These are phyloP conservation scores for Nakazawaea ernobii DNA, from an alignment of 805 yeast genomes.

Conservation along the genomic window DNA sequence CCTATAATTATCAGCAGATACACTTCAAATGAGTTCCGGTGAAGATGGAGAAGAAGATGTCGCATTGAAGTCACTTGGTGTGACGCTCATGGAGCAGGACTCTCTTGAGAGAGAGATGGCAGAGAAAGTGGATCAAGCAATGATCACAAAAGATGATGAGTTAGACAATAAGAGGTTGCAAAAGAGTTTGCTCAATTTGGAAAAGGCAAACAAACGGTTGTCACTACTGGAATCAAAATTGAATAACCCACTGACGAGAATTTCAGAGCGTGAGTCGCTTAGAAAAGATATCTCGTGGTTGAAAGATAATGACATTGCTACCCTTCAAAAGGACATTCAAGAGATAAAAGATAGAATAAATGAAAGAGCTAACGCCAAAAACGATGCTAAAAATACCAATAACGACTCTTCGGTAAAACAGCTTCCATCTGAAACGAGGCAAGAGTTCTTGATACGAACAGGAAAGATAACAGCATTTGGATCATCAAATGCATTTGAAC, in stretches of 20 bases:
- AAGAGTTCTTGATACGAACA: slow-evolving; percentile 76
- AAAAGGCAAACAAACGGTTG: slow-evolving; percentile 37
- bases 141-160: slow-evolving; percentile 60
- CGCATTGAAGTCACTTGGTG: slow-evolving; percentile 36
- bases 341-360: slow-evolving; percentile 48
- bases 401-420: slow-evolving; percentile 26
- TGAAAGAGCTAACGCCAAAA: slow-evolving; percentile 25
- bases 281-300: slow-evolving; percentile 49
- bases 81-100: slow-evolving; percentile 70
- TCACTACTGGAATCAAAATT: slow-evolving; percentile 42
- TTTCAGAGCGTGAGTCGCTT: slow-evolving; percentile 56
- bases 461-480: slow-evolving; percentile 96
- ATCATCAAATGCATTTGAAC: slow-evolving; percentile 50
- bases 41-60: neutral
- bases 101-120: slow-evolving; percentile 74
- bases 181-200: slow-evolving; percentile 49
- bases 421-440: slow-evolving; percentile 69
- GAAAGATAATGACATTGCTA: slow-evolving; percentile 43
- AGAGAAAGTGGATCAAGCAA: slow-evolving; percentile 55
- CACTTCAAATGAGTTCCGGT: neutral
- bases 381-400: slow-evolving; percentile 9
- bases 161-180: slow-evolving; percentile 71
- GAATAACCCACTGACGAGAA: slow-evolving; percentile 47
- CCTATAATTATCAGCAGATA: neutral
- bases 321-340: slow-evolving; percentile 51